Percentiles rank a stretch among this genome's conserved stretches.
Conservation (phyloP, 2,329 filamentous ascomycete species). For the Pyrenophora teres region DNA sequence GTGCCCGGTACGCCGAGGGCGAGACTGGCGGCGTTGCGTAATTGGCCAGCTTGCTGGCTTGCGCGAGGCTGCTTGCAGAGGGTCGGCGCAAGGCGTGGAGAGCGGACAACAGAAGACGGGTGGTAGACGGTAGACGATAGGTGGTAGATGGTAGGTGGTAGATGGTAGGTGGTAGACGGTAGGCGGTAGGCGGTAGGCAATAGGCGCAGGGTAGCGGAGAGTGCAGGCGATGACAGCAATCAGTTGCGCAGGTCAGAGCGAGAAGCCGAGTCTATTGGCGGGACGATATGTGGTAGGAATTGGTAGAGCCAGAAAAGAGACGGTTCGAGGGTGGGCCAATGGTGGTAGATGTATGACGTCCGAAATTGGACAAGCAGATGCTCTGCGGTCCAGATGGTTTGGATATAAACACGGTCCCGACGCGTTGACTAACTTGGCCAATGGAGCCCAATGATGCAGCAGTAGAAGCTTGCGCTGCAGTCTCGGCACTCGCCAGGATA, state of each 20-base stretch:
- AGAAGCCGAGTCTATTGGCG: constrained; percentile 21
- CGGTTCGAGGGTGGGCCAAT: constrained; percentile 11
- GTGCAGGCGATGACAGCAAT: not conserved
- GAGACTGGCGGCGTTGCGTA: constrained; percentile 66
- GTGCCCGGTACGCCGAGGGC: constrained; percentile 66
- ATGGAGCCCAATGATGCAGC: constrained; percentile 43
- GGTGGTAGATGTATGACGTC: constrained; percentile 34
- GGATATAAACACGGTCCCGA: constrained; percentile 46
- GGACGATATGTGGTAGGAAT: constrained; percentile 8
- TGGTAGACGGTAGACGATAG: no score
- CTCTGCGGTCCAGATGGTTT: constrained; percentile 36
- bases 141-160: not conserved
- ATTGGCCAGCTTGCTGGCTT: constrained; percentile 66
- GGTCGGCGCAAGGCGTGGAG: constrained; percentile 24
- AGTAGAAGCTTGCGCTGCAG: constrained; percentile 43
- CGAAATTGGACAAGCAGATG: constrained; percentile 33
- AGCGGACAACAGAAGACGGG: not conserved
- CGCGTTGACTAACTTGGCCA: constrained; percentile 43
- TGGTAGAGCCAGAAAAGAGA: constrained; percentile 10
- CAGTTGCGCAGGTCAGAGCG: constrained; percentile 10
- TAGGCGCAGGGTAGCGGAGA: constrained; percentile 9
- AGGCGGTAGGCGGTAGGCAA: not conserved
- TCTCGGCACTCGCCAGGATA: constrained; percentile 46
- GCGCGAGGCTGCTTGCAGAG: constrained; percentile 14
- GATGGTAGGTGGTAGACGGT: no score